A percentile compares a stretch with the other conserved stretches of the same genome.
phyloP scores from a whole-genome alignment of 2,329 filamentous ascomycete genomes.

The Spiromastix sp. region DNA sequence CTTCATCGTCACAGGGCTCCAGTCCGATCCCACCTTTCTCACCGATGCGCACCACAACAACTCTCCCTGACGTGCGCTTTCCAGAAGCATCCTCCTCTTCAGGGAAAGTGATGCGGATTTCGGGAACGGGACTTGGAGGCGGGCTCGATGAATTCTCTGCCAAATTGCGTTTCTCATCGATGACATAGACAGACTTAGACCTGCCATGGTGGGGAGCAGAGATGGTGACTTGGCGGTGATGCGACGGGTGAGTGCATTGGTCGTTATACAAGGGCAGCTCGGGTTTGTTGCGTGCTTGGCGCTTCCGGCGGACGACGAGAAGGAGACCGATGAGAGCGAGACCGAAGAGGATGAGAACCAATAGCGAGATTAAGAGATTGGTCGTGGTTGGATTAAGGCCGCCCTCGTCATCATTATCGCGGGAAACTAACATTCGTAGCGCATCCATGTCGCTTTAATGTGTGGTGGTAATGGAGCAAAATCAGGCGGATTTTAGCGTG shows the following conservation, averaged over 20 bases:
- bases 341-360: conserved; percentile 66
- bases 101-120: conserved; percentile 97
- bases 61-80: conserved; percentile 70
- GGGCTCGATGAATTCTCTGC: conserved; percentile 65
- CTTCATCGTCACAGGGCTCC: conserved; percentile 66
- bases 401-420: conserved; percentile 35
- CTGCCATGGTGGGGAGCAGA: conserved; percentile 41
- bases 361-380: conserved; percentile 67
- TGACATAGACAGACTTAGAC: conserved; percentile 63
- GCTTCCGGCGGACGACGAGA: conserved; percentile 61
- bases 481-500: no score
- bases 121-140: conserved; percentile 74
- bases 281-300: conserved; percentile 40
- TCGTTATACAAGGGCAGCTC: conserved; percentile 61
- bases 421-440: conserved; percentile 39
- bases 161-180: conserved; percentile 69
- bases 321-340: conserved; percentile 59
- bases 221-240: conserved; percentile 50
- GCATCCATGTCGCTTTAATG: conserved; percentile 36
- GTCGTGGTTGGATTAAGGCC: conserved; percentile 53
- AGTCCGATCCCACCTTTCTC: conserved; percentile 77
- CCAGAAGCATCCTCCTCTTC: conserved; percentile 76
- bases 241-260: conserved; percentile 27
- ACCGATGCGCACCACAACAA: conserved; percentile 84
- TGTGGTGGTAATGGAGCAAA: no score